Evolutionary conservation across 306 rosid species (phyloP), one percentile per base, ranked within the genome.

Genomic region (Vigna hirtella): DNA sequence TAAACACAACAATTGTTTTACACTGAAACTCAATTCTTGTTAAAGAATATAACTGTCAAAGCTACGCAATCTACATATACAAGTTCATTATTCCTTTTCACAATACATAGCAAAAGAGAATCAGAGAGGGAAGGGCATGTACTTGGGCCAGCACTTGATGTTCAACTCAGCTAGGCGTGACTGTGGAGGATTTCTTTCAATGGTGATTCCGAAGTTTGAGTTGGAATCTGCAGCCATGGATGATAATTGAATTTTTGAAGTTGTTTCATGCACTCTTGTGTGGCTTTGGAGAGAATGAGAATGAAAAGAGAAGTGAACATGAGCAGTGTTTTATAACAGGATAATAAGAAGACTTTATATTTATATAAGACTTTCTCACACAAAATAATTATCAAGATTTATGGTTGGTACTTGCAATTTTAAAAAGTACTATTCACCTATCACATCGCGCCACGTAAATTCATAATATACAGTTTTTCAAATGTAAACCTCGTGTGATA

Each of bases 101-200:
- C 7, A 40, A 62, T 40, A 6, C 15, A 55, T 1, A 16, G 1
- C 59, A 24, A 26, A 12, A 28, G 51, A 32, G 16, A 40, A 42
- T 1, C 9, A 22, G 13, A 40, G 9, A 64, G 3, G 49, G 22
- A 67, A 50, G 32, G 3, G 20, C 86, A 69, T 88, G 10, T 62
- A 95, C 99, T 95, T 93, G 77, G 98, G 99, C 99, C 99, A 95
- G 45, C 93, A 84, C 87, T 89, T 91, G 93, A 95, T 90, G 86
- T 95, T 91, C 75, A 93, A 53, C 81, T 88, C 89, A 14, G 84
- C 78, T 6, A 95, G 81, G 69, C 92, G 93, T 77, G 97, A 80
- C 62, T 95, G 84, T 1, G 98, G 75, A 79, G 99, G 98, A 78
- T 85, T 95, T 77, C 87, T 90, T 72, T 95, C 99, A 28, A 93